Percentiles rank a stretch among this genome's conserved stretches.
These are phyloP conservation scores for Cryphonectria nitschkei DNA, from an alignment of 2,329 filamentous ascomycete species.

Conservation along the genomic window DNA sequence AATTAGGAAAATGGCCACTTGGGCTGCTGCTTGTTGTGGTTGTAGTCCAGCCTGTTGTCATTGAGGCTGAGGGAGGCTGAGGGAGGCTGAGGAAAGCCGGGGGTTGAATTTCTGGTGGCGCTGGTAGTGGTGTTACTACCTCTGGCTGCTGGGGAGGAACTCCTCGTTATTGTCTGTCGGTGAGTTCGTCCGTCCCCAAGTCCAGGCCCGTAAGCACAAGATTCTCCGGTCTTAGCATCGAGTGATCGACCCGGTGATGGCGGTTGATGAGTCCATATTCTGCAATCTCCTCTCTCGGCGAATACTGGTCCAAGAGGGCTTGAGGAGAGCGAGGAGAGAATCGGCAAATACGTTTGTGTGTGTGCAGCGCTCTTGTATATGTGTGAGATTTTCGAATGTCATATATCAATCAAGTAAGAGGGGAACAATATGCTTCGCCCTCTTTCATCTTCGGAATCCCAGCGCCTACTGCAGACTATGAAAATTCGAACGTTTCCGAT, in stretches of 20 bases:
- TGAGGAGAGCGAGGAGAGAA: background rate
- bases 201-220: too few species aligned
- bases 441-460: background rate
- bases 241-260: background rate
- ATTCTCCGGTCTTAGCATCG: constrained; percentile 5
- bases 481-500: background rate
- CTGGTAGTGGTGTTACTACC: too few species aligned
- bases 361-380: background rate
- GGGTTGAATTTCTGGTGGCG: too few species aligned
- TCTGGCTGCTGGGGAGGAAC: too few species aligned
- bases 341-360: constrained; percentile 2
- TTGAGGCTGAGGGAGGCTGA: too few species aligned
- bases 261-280: background rate
- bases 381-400: background rate
- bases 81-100: too few species aligned
- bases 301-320: constrained; percentile 7
- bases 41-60: too few species aligned
- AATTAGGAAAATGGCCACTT: too few species aligned
- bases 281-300: background rate
- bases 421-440: too few species aligned
- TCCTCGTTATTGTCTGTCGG: too few species aligned
- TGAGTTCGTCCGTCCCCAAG: too few species aligned
- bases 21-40: too few species aligned
- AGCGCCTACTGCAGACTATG: background rate
- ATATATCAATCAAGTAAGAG: background rate